These are phyloP conservation scores for Prunus campanulata DNA, from an alignment of 306 rosid genomes.

Conservation along the genomic window DNA sequence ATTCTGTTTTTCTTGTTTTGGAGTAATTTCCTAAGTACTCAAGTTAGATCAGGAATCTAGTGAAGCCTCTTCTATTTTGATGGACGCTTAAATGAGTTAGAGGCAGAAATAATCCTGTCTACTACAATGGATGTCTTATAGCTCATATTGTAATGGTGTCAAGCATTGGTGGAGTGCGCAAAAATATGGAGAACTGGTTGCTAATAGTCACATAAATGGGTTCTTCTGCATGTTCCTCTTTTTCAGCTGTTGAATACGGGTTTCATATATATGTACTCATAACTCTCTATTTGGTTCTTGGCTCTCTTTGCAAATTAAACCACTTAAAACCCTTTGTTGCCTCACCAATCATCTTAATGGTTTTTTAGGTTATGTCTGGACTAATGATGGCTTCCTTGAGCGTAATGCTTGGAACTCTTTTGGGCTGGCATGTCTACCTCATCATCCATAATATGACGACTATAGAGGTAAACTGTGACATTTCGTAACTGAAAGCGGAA, in stretches of 20 bases:
- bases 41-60: not conserved
- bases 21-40: not conserved
- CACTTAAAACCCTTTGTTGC: not conserved
- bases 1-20: not conserved
- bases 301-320: no score
- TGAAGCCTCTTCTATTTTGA: not conserved
- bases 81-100: not conserved
- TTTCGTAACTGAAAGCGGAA: conserved; percentile 16
- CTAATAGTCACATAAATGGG: not conserved
- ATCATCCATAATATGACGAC: conserved; percentile 77
- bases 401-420: conserved; percentile 56
- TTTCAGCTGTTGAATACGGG: no score
- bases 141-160: not conserved
- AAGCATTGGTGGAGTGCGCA: not conserved
- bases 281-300: not conserved
- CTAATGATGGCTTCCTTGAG: conserved; percentile 45
- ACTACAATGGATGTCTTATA: not conserved
- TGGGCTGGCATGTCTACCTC: conserved; percentile 88
- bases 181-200: not conserved
- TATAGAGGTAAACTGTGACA: conserved; percentile 61
- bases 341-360: not conserved
- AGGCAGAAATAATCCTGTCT: not conserved
- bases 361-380: conserved; percentile 58
- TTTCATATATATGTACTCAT: no score
- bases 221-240: not conserved